Conservation (phyloP, 176 grass and related monocot species). For the Oryza meridionalis region DNA sequence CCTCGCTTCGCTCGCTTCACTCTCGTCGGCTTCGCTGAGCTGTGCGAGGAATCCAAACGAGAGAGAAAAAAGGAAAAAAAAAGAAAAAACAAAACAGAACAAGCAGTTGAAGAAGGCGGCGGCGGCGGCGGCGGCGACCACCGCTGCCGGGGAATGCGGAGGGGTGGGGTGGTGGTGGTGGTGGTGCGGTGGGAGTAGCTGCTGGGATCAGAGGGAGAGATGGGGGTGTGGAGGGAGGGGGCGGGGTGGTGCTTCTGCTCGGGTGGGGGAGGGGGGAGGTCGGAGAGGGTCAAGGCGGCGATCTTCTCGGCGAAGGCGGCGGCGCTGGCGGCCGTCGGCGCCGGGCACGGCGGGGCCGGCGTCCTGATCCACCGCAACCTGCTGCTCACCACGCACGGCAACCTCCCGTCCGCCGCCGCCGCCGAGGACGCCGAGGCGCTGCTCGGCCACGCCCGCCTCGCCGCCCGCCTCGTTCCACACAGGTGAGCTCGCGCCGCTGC, state of each 20-base stretch:
- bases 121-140: background rate
- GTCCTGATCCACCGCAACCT: slow-evolving; percentile 90
- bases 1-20: slow-evolving; percentile 20
- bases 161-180: background rate
- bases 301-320: slow-evolving; percentile 68
- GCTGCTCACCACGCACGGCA: slow-evolving; percentile 82
- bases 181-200: background rate
- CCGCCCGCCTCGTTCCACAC: slow-evolving; percentile 69
- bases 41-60: background rate
- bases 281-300: slow-evolving; percentile 64
- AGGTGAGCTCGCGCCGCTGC: slow-evolving; percentile 42
- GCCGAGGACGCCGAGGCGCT: slow-evolving; percentile 69
- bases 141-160: slow-evolving; percentile 44
- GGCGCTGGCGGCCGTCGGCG: slow-evolving; percentile 54
- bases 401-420: slow-evolving; percentile 60
- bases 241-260: slow-evolving; percentile 87
- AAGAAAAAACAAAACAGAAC: slow-evolving; percentile 41
- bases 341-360: slow-evolving; percentile 50
- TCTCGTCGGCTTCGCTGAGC: slow-evolving; percentile 1
- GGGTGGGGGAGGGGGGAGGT: slow-evolving; percentile 43
- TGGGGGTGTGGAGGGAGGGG: slow-evolving; percentile 69
- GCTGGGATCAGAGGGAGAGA: slow-evolving; percentile 3
- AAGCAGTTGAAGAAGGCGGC: slow-evolving; percentile 17
- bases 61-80: background rate
- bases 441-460: slow-evolving; percentile 53